Percentiles rank a stretch among this genome's conserved stretches.
Conservation (phyloP, 306 rosid species). For the Casuarina cunninghamiana region DNA sequence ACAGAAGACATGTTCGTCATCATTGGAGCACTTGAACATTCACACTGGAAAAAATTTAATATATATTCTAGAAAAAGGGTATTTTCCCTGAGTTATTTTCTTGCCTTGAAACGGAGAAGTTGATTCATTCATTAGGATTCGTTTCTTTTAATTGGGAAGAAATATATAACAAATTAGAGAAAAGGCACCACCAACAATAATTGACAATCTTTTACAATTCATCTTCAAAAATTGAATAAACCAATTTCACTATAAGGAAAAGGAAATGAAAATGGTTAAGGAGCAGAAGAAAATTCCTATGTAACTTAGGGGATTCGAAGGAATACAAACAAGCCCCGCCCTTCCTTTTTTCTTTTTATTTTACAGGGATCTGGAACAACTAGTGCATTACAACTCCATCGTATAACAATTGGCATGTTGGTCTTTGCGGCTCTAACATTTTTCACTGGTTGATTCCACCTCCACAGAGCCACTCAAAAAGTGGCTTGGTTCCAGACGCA, state of each 20-base stretch:
- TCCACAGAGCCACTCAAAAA: not conserved
- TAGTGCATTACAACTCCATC: too few relatives aligned
- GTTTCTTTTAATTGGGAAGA: not conserved
- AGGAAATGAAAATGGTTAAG: not conserved
- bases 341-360: not conserved
- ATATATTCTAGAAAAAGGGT: not conserved
- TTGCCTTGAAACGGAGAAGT: not conserved
- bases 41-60: not conserved
- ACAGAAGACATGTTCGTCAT: not conserved
- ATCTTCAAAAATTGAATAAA: not conserved
- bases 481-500: not conserved
- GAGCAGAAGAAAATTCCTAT: not conserved
- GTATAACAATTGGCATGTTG: not conserved
- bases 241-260: not conserved
- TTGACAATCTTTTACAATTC: not conserved
- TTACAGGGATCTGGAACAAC: not conserved
- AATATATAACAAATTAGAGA: not conserved
- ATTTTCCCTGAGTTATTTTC: not conserved
- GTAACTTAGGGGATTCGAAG: not conserved
- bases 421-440: not conserved
- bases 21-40: not conserved
- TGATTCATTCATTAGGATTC: not conserved
- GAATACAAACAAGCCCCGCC: not conserved
- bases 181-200: not conserved
- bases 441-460: not conserved